Percentiles rank a stretch among this genome's conserved stretches.
Conservation (phyloP, 331 rosid genomes). For the Quercus lobata region DNA sequence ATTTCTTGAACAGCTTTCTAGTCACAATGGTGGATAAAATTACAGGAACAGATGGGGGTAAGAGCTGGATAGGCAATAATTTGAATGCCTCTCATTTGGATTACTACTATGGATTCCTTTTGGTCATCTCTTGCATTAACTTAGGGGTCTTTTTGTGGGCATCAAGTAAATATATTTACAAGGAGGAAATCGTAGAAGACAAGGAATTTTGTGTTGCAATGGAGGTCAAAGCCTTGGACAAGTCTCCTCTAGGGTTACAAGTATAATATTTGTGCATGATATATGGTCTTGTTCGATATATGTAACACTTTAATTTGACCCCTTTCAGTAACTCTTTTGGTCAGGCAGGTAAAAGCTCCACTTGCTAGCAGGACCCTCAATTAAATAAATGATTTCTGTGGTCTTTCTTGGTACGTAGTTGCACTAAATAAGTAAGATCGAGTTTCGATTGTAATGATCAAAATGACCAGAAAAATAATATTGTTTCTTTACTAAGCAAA, state of each 20-base stretch:
- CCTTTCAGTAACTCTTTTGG: too few relatives aligned
- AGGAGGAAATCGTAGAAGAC: slow-evolving; percentile 47
- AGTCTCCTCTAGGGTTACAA: slow-evolving; percentile 64
- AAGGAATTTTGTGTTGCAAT: slow-evolving; percentile 37
- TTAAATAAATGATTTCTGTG: neutral
- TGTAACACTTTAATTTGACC: neutral
- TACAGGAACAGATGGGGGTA: slow-evolving; percentile 57
- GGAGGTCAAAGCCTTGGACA: slow-evolving; percentile 49
- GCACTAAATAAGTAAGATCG: neutral
- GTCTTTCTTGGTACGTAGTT: neutral
- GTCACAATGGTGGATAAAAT: slow-evolving; percentile 78
- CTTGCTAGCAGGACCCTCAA: neutral
- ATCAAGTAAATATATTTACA: slow-evolving; percentile 65
- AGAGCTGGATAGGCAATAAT: slow-evolving; percentile 82
- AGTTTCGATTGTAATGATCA: neutral
- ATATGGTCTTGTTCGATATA: neutral
- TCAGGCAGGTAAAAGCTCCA: neutral
- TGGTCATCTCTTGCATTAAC: slow-evolving; percentile 62
- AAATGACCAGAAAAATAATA: too few relatives aligned
- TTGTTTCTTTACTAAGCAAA: too few relatives aligned
- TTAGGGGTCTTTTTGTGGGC: slow-evolving; percentile 66
- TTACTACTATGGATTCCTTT: slow-evolving; percentile 75
- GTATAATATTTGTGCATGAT: slow-evolving; percentile 23
- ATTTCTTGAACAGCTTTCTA: slow-evolving; percentile 82
- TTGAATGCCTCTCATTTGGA: slow-evolving; percentile 89